Evolutionary conservation across 1,139 yeast genomes (phyloP), one percentile per base, ranked within the genome.

Genomic region (Lodderomyces parapsilosis): DNA sequence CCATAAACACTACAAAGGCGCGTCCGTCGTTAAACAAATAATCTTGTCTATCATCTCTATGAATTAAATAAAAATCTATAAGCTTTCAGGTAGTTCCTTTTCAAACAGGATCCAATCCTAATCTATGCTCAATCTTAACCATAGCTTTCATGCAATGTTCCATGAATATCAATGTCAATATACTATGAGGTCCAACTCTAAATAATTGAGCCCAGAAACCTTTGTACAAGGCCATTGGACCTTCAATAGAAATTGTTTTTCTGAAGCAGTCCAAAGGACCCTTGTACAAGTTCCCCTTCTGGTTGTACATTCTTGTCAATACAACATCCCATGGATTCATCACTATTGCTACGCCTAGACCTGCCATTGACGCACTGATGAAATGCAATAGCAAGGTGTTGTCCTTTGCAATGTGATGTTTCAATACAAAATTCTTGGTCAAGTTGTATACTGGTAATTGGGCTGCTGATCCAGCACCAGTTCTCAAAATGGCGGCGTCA

Each of bases 251-350:
- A 25, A 91, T 78, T 0, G 97, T 91, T 66, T 93, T 91, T 46
- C 80, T 59, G 46, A 90, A 71, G 69, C 99, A 93, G 64, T 93
- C 99, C 18, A 90, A 56, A 1, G 96, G 96, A 4, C 95, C 96
- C 47, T 70, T 76, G 67, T 93, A 93, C 46, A 86, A 76, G 56
- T 87, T 78, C 32, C 96, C 96, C 65, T 84, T 88, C 63, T 93
- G 98, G 65, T 93, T 93, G 67, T 91, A 93, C 64, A 94, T 85
- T 68, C 99, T 78, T 1, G 99, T 93, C 66, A 93, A 73, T 43
- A 93, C 79, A 43, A 93, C 98, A 63, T 93, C 99, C 82, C 96
- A 89, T 14, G 98, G 98, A 62, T 90, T 91, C 97, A 94, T 91
- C 32, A 88, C 96, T 28, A 91, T 74, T 43, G 95, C 93, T 24